phyloP scores from a whole-genome alignment of 1,284 basidiomycete genomes.

The Ceratobasidium sp. region DNA sequence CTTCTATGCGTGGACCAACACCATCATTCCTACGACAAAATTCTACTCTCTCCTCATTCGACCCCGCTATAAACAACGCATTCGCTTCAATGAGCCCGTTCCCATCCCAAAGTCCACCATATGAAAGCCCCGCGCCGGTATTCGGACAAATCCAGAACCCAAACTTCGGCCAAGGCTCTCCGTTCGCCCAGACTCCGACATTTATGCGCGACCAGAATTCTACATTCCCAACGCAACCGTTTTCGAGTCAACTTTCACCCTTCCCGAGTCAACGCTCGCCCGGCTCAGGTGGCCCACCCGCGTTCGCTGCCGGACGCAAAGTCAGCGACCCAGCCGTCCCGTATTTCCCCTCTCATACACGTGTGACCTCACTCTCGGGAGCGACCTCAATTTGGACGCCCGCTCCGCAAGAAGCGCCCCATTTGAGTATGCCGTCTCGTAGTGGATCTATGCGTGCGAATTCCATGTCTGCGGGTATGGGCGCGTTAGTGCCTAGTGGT shows the following conservation, averaged over 20 bases:
- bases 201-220: slow-evolving; percentile 23
- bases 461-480: slow-evolving; percentile 37
- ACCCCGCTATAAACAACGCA: slow-evolving; percentile 3
- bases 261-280: slow-evolving; percentile 37
- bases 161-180: slow-evolving; percentile 1
- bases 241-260: slow-evolving; percentile 7
- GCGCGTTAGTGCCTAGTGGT: not conserved
- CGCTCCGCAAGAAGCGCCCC: slow-evolving; percentile 30
- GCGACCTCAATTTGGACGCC: slow-evolving; percentile 42
- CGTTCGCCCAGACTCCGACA: not conserved
- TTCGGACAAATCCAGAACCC: not conserved
- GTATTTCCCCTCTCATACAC: slow-evolving; percentile 33
- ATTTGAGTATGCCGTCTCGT: slow-evolving; percentile 23
- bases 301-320: slow-evolving; percentile 2
- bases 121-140: not conserved
- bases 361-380: slow-evolving; percentile 33
- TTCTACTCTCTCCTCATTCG: slow-evolving; percentile 1
- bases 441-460: slow-evolving; percentile 40
- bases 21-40: slow-evolving; percentile 37
- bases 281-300: not conserved
- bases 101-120: slow-evolving; percentile 17
- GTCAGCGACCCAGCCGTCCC: slow-evolving; percentile 15
- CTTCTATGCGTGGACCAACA: slow-evolving; percentile 26
- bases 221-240: slow-evolving; percentile 3
- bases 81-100: slow-evolving; percentile 18